These are phyloP conservation scores for Pyronema domesticum DNA, from an alignment of 495 filamentous ascomycete species.

Conservation along the genomic window DNA sequence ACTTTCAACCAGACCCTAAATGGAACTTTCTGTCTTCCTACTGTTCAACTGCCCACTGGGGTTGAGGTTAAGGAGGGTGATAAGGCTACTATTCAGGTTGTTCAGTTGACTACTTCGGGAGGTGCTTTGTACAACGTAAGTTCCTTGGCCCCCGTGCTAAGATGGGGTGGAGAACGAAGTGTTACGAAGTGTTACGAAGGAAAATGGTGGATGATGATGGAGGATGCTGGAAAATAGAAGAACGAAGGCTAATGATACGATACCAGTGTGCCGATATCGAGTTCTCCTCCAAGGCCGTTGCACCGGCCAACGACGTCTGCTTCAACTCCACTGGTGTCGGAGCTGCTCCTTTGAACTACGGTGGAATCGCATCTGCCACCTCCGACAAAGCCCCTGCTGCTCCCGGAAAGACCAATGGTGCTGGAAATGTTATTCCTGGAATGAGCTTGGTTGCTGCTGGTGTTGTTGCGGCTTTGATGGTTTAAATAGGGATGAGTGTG, in stretches of 20 bases:
- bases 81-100: slow-evolving; percentile 38
- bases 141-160: slow-evolving; percentile 8
- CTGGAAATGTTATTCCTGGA: not conserved
- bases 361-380: not conserved
- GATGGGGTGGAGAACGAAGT: not conserved
- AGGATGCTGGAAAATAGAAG: not conserved
- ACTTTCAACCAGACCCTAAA: slow-evolving; percentile 43
- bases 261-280: slow-evolving; percentile 44
- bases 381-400: not conserved
- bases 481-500: not conserved
- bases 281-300: slow-evolving; percentile 31
- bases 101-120: slow-evolving; percentile 34
- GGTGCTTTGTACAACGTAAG: slow-evolving; percentile 43
- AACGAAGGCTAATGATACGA: slow-evolving; percentile 6
- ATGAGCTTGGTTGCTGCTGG: not conserved
- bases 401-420: not conserved
- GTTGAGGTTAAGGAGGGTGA: slow-evolving; percentile 32
- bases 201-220: not conserved
- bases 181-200: too few species aligned
- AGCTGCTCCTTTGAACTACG: slow-evolving; percentile 11
- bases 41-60: slow-evolving; percentile 30
- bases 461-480: slow-evolving; percentile 4
- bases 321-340: slow-evolving; percentile 30
- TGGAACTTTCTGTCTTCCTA: slow-evolving; percentile 40
- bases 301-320: slow-evolving; percentile 29